Conservation (phyloP, 129 eudicot species). For the Flaveria sonorensis region DNA sequence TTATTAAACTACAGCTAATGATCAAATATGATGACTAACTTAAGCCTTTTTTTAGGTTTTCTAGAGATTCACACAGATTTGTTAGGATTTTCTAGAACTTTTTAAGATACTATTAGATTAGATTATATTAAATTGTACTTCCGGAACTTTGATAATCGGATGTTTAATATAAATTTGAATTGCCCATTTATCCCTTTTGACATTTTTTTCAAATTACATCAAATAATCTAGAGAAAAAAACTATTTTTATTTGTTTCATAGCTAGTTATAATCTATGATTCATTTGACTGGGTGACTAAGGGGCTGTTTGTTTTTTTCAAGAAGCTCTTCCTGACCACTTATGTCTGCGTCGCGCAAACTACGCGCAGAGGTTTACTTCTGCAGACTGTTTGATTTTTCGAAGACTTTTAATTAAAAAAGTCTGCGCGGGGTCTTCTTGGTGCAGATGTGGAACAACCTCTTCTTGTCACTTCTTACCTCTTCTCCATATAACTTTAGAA, state of each 20-base stretch:
- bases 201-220: background rate
- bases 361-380: no score
- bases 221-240: background rate
- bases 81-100: background rate
- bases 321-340: no score
- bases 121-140: constrained; percentile 9
- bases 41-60: background rate
- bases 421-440: no score
- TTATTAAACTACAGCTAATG: background rate
- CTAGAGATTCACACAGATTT: constrained; percentile 20
- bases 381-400: no score
- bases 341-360: no score
- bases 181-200: background rate
- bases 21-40: background rate
- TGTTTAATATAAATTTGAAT: background rate
- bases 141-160: no score
- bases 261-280: background rate
- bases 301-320: no score
- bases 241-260: background rate
- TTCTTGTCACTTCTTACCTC: no score
- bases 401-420: no score
- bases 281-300: no score
- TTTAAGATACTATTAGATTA: constrained; percentile 17
- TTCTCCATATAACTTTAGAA: no score
- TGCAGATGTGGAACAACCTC: no score